Percentiles rank a stretch among this genome's conserved stretches.
Evolutionary conservation across 257 asterid species (phyloP).

Genomic region (Solanum phureja): DNA sequence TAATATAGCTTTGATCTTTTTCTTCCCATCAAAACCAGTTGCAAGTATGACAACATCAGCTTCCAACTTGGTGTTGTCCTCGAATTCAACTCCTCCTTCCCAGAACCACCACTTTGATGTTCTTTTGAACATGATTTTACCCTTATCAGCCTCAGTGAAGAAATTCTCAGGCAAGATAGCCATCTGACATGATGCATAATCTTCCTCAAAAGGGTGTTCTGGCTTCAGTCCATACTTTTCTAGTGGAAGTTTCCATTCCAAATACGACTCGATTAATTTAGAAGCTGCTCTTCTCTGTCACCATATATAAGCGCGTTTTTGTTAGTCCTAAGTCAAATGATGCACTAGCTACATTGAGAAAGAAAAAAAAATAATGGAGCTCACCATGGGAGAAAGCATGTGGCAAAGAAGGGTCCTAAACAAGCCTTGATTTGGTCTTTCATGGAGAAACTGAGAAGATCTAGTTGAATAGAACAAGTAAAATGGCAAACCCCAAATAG

Average conservation of each 20-base stretch:
- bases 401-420: conserved; percentile 49
- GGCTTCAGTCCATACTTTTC: conserved; percentile 76
- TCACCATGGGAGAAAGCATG: conserved; percentile 61
- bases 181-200: conserved; percentile 92
- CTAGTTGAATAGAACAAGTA: conserved; percentile 85
- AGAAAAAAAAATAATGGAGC: neutral
- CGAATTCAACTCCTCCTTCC: conserved; percentile 71
- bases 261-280: conserved; percentile 58
- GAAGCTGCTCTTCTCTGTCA: conserved; percentile 54
- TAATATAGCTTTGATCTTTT: conserved; percentile 43
- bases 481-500: conserved; percentile 89
- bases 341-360: neutral
- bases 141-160: conserved; percentile 73
- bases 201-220: conserved; percentile 86
- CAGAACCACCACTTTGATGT: conserved; percentile 64
- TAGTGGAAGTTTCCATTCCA: conserved; percentile 79
- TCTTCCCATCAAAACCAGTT: conserved; percentile 75
- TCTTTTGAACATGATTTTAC: conserved; percentile 52
- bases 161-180: conserved; percentile 82
- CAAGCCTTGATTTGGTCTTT: conserved; percentile 78
- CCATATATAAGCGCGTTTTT: neutral
- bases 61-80: conserved; percentile 52
- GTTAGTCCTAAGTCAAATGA: neutral
- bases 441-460: conserved; percentile 71
- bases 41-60: conserved; percentile 86